These are phyloP conservation scores for Leccinum aurantiacum DNA, from an alignment of 768 basidiomycete species.

Conservation along the genomic window DNA sequence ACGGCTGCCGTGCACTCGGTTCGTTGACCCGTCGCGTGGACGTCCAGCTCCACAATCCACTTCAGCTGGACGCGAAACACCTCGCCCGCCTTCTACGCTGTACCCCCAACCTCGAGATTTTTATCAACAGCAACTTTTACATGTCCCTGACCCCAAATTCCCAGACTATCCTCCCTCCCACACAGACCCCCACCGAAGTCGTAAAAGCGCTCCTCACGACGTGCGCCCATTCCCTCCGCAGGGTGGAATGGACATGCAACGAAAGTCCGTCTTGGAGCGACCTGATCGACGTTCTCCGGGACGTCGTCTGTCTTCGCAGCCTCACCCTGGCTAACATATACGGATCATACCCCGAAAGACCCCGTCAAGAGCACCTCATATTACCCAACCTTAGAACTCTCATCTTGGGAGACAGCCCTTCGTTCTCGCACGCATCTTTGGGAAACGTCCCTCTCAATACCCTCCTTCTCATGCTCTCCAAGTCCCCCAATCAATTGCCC, in stretches of 20 bases:
- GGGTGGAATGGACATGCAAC: constrained; percentile 46
- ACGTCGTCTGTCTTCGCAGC: constrained; percentile 36
- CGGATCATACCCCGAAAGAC: constrained; percentile 28
- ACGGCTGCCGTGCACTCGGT: constrained; percentile 34
- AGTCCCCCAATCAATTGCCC: constrained; percentile 38
- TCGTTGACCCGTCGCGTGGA: constrained; percentile 44
- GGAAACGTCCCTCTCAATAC: constrained; percentile 41
- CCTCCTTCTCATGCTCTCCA: constrained; percentile 38
- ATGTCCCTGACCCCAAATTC: constrained; percentile 22
- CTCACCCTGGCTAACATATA: constrained; percentile 44
- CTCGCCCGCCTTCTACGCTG: constrained; percentile 40
- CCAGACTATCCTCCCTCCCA: constrained; percentile 22
- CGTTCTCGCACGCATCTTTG: constrained; percentile 34
- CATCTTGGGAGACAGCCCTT: constrained; percentile 37
- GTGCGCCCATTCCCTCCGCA: constrained; percentile 37
- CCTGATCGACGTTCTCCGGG: constrained; percentile 37
- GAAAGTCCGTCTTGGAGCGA: constrained; percentile 44
- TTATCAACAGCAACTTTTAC: constrained; percentile 40
- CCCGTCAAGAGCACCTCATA: constrained; percentile 25
- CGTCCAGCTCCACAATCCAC: constrained; percentile 37
- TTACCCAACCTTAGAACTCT: constrained; percentile 43
- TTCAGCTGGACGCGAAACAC: constrained; percentile 15
- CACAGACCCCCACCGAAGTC: constrained; percentile 34
- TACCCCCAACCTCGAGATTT: constrained; percentile 46
- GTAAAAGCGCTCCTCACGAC: constrained; percentile 34